Conservation (phyloP, 495 filamentous ascomycete species). For the Immersiella caudata region DNA sequence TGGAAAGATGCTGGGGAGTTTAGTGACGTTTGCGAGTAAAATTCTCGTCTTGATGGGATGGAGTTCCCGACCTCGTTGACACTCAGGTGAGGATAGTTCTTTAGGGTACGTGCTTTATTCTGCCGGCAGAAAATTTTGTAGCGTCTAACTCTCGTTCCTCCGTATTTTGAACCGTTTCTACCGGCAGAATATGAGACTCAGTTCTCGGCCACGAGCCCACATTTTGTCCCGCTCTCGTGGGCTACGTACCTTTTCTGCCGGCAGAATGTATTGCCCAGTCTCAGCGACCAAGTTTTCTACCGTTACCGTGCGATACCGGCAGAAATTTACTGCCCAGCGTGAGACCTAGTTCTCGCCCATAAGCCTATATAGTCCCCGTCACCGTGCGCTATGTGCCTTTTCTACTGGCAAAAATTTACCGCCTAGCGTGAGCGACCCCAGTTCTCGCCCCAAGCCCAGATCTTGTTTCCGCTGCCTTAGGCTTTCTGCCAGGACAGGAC, state of each 20-base stretch:
- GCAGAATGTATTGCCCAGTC: constrained; percentile 2
- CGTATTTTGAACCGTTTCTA: constrained; percentile 5
- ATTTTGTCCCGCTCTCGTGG: constrained; percentile 1
- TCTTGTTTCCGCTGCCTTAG: constrained; percentile 27
- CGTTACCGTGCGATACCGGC: neutral
- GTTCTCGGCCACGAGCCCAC: neutral
- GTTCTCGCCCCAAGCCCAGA: constrained; percentile 6
- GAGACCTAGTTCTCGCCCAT: no score
- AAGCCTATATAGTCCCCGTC: constrained; percentile 2
- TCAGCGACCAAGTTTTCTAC: constrained; percentile 1
- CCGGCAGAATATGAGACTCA: constrained; percentile 1
- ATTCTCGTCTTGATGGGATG: no score
- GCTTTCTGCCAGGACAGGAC: constrained; percentile 11
- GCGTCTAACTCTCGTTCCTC: constrained; percentile 4
- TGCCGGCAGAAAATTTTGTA: constrained; percentile 3
- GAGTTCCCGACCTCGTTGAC: no score
- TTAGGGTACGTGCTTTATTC: neutral
- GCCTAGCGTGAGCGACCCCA: neutral
- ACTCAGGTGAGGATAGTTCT: neutral
- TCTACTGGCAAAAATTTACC: constrained; percentile 2
- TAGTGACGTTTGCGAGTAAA: neutral
- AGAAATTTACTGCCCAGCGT: neutral
- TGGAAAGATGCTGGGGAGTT: neutral
- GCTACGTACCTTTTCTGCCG: constrained; percentile 4
- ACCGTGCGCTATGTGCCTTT: no score